Percentiles rank a stretch among this genome's conserved stretches.
Conservation (phyloP, 2,329 filamentous ascomycete species). For the Nigrospora osmanthi region DNA sequence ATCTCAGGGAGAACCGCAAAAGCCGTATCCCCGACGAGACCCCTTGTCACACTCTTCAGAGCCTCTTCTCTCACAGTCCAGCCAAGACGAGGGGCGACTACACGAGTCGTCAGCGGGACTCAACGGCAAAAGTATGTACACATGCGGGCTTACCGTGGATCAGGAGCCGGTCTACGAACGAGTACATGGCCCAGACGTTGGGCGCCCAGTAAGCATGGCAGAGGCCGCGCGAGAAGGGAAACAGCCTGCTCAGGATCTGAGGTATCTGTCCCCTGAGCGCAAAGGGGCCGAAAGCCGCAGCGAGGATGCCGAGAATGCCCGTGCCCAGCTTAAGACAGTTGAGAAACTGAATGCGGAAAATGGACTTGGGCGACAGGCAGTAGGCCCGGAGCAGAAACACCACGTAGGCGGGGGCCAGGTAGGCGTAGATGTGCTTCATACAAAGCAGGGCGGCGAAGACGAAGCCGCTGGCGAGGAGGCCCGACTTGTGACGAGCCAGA, state of each 20-base stretch:
- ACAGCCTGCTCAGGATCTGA: constrained; percentile 77
- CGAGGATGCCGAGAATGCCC: constrained; percentile 65
- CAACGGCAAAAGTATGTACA: background rate
- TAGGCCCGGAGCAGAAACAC: constrained; percentile 85
- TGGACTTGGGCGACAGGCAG: constrained; percentile 70
- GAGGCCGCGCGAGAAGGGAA: constrained; percentile 87
- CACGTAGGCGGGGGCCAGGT: constrained; percentile 92
- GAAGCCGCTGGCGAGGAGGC: constrained; percentile 70
- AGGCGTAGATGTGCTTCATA: constrained; percentile 97
- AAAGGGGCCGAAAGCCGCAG: constrained; percentile 84
- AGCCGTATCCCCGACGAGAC: constrained; percentile 84
- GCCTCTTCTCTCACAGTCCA: constrained; percentile 66
- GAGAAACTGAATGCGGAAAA: constrained; percentile 66
- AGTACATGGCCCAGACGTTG: constrained; percentile 96
- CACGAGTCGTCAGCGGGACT: background rate
- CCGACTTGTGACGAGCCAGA: constrained; percentile 66
- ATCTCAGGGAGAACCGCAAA: constrained; percentile 92
- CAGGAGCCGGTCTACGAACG: constrained; percentile 75
- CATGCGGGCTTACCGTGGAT: constrained; percentile 60
- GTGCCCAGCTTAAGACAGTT: constrained; percentile 80
- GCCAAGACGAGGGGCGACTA: constrained; percentile 76
- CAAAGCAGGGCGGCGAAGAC: constrained; percentile 81
- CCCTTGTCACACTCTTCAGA: constrained; percentile 81
- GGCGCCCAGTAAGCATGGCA: constrained; percentile 99
- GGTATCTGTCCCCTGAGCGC: constrained; percentile 71